phyloP scores from a whole-genome alignment of 768 basidiomycete genomes.

The Lactifluus pinguis region DNA sequence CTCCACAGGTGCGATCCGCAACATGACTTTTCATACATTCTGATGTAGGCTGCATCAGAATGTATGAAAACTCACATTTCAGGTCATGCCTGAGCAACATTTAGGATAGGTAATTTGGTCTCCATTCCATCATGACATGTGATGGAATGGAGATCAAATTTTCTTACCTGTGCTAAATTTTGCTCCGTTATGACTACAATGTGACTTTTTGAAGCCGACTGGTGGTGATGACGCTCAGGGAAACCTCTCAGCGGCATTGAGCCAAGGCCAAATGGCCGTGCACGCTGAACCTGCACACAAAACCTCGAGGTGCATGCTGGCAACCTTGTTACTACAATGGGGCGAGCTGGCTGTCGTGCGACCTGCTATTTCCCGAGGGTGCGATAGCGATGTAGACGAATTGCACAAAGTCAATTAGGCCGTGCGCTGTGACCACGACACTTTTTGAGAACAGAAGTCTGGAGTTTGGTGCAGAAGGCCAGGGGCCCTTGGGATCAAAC shows the following conservation, averaged over 20 bases:
- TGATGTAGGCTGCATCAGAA: slow-evolving; percentile 34
- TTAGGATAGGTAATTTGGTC: slow-evolving; percentile 47
- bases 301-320: slow-evolving; percentile 45
- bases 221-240: slow-evolving; percentile 33
- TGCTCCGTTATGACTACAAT: no score
- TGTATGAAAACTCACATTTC: no score
- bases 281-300: slow-evolving; percentile 45
- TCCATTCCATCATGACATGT: neutral
- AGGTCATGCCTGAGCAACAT: slow-evolving; percentile 33
- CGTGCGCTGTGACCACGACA: slow-evolving; percentile 40
- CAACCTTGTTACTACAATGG: slow-evolving; percentile 43
- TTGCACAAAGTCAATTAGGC: slow-evolving; percentile 35
- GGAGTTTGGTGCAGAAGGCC: slow-evolving; percentile 46
- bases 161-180: no score
- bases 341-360: slow-evolving; percentile 34
- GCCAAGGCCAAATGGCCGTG: slow-evolving; percentile 47
- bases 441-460: slow-evolving; percentile 23
- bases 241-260: slow-evolving; percentile 23
- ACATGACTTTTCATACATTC: slow-evolving; percentile 61
- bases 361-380: slow-evolving; percentile 34
- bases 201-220: no score
- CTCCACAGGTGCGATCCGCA: slow-evolving; percentile 58
- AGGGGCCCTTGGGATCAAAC: slow-evolving; percentile 39
- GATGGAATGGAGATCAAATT: neutral
- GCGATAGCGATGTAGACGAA: slow-evolving; percentile 28